Base-by-base conservation (phyloP, 2,329 filamentous ascomycete species). In the Tolypocladium cylindrosporum region DNA sequence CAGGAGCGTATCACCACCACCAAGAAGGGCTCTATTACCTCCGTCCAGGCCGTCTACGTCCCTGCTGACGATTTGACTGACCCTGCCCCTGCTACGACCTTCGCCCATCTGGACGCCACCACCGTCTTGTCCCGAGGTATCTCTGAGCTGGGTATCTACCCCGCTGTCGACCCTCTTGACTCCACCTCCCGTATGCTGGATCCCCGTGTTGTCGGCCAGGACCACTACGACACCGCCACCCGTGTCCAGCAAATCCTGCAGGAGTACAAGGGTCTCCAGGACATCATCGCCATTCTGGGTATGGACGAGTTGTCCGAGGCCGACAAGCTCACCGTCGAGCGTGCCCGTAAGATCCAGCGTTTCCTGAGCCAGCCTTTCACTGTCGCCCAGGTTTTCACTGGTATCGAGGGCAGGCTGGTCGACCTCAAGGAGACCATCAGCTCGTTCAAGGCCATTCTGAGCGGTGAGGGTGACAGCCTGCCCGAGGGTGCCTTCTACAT, bases 11-110 rank as follows among this genome's bases (percentile, higher is more conserved):
- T 99, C 73, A 99, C 94, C 77, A 99, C 94, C 77, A 99, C 94
- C 79, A 92, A 88, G 77, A 96, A 97, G 88, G 94, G 94, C 75
- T 97, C 94, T 76, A 99, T 99, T 80, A 99, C 94, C 69, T 99
- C 94, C 69, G 94, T 99, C 79, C 94, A 99, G 87, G 94, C 94
- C 79, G 94, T 99, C 79, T 99, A 99, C 84, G 94, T 99, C 79
- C 94, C 94, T 77, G 94, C 94, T 89, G 94, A 99, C 79, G 94
- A 99, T 89, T 88, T 99, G 90, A 99, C 94, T 83, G 94, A 99
- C 83, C 94, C 94, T 81, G 94, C 94, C 69, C 94, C 94, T 70
- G 94, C 94, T 77, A 97, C 94, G 78, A 99, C 94, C 78, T 99
- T 99, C 81, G 94, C 94, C 77, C 94, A 99, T 81, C 89, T 99